Conservation (phyloP, 2,329 filamentous ascomycete species). For the Sporothrix globosa region DNA sequence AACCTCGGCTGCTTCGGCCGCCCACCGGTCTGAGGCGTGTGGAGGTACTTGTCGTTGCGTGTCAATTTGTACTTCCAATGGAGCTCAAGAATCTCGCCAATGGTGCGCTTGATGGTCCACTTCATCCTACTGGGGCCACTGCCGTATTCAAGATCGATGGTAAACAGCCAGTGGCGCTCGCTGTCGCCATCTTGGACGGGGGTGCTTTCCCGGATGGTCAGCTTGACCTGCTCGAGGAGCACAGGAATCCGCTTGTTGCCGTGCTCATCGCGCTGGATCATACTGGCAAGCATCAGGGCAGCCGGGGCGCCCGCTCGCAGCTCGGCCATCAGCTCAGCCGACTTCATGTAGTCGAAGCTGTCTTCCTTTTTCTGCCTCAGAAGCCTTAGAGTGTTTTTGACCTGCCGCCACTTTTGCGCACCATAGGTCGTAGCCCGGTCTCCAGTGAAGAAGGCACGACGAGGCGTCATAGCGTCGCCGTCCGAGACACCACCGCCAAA, state of each 20-base stretch:
- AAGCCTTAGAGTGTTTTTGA: constrained; percentile 84
- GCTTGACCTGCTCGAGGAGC: constrained; percentile 89
- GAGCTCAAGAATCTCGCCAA: constrained; percentile 88
- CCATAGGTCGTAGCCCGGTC: constrained; percentile 73
- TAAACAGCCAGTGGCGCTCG: constrained; percentile 80
- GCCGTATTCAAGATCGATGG: constrained; percentile 92
- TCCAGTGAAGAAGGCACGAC: constrained; percentile 60
- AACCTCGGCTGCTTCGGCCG: constrained; percentile 86
- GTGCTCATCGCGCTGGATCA: constrained; percentile 97
- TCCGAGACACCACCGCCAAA: constrained; percentile 67
- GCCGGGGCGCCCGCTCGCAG: constrained; percentile 89
- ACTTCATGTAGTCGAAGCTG: constrained; percentile 90
- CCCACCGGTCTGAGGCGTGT: constrained; percentile 66
- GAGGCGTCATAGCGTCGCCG: constrained; percentile 61
- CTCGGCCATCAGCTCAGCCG: constrained; percentile 94
- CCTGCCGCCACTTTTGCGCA: constrained; percentile 86
- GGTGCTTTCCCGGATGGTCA: constrained; percentile 79
- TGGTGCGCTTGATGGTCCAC: constrained; percentile 86
- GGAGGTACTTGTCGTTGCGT: constrained; percentile 79
- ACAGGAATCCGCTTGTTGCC: constrained; percentile 94
- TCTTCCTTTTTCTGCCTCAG: constrained; percentile 83
- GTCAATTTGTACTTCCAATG: constrained; percentile 93
- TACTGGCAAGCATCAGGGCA: constrained; percentile 90
- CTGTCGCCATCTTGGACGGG: constrained; percentile 66
- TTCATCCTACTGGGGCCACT: constrained; percentile 95